These are phyloP conservation scores for Echites panduratus DNA, from an alignment of 257 asterid species.

Conservation along the genomic window DNA sequence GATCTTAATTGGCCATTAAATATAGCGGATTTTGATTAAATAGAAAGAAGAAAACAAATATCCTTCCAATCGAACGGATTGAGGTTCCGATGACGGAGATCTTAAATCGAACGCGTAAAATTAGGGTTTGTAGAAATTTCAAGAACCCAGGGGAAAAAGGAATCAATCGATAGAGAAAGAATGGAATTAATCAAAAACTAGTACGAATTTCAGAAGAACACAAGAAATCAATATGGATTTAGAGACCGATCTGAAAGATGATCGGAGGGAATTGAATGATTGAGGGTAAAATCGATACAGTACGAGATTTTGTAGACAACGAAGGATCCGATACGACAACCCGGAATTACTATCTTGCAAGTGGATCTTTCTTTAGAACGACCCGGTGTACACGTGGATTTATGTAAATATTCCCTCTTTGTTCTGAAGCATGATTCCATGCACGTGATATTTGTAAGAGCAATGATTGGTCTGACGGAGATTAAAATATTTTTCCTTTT, in stretches of 20 bases:
- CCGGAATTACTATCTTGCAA: constrained; percentile 35
- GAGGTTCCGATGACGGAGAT: constrained; percentile 31
- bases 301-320: constrained; percentile 41
- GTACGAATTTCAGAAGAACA: constrained; percentile 24
- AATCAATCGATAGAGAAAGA: constrained; percentile 30
- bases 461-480: neutral
- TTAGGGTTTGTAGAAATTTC: constrained; percentile 29
- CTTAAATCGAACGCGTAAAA: constrained; percentile 32
- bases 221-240: constrained; percentile 8
- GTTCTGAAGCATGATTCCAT: neutral
- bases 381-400: constrained; percentile 15
- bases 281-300: constrained; percentile 25
- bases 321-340: constrained; percentile 36
- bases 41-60: neutral
- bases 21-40: constrained; percentile 23
- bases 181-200: constrained; percentile 25
- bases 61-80: constrained; percentile 7
- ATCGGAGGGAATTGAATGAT: constrained; percentile 27
- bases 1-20: constrained; percentile 14
- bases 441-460: neutral
- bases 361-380: constrained; percentile 17
- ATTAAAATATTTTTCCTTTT: neutral
- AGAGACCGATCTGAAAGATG: constrained; percentile 15
- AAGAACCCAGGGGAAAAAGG: constrained; percentile 12
- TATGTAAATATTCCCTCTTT: neutral